Evolutionary conservation across 768 basidiomycete species (phyloP).

Genomic region (Mrakia gelida): DNA sequence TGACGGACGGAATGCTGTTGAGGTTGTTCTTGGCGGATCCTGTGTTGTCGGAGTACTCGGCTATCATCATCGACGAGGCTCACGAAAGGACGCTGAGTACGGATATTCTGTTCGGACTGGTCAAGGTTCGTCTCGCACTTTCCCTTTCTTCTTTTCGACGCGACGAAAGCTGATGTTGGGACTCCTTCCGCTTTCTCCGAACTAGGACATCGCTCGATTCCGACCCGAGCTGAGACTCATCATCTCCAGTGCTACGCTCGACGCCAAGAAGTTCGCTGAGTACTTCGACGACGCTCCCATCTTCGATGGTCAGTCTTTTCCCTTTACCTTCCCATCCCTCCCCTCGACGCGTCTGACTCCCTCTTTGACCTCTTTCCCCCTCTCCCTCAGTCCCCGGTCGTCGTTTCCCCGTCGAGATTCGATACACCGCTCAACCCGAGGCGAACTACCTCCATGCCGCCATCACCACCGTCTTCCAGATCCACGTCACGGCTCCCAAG

Average conservation of each 20-base stretch:
- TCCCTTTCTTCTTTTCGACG: not conserved
- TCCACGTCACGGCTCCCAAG: slow-evolving; percentile 95
- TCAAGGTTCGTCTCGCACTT: slow-evolving; percentile 71
- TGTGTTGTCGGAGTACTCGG: slow-evolving; percentile 88
- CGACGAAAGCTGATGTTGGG: not conserved
- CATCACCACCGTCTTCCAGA: slow-evolving; percentile 97
- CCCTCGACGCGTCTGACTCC: not conserved
- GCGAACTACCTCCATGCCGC: slow-evolving; percentile 98
- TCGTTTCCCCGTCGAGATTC: slow-evolving; percentile 94
- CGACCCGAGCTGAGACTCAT: slow-evolving; percentile 86
- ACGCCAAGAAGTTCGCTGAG: slow-evolving; percentile 95
- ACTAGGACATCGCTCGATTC: slow-evolving; percentile 90
- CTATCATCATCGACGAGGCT: slow-evolving; percentile 95
- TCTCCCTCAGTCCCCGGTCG: slow-evolving; percentile 76
- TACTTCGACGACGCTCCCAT: slow-evolving; percentile 96
- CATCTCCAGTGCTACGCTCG: slow-evolving; percentile 95
- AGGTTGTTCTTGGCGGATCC: slow-evolving; percentile 97
- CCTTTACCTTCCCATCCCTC: too few species aligned
- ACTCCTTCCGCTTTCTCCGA: not conserved
- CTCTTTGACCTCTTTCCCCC: not conserved
- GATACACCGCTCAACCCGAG: slow-evolving; percentile 98
- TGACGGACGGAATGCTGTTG: slow-evolving; percentile 99
- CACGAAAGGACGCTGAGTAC: slow-evolving; percentile 97
- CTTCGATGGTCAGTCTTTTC: slow-evolving; percentile 66
- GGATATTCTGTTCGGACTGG: slow-evolving; percentile 95